phyloP scores from a whole-genome alignment of 2,329 filamentous ascomycete genomes.

The Thielaviopsis musarum region DNA sequence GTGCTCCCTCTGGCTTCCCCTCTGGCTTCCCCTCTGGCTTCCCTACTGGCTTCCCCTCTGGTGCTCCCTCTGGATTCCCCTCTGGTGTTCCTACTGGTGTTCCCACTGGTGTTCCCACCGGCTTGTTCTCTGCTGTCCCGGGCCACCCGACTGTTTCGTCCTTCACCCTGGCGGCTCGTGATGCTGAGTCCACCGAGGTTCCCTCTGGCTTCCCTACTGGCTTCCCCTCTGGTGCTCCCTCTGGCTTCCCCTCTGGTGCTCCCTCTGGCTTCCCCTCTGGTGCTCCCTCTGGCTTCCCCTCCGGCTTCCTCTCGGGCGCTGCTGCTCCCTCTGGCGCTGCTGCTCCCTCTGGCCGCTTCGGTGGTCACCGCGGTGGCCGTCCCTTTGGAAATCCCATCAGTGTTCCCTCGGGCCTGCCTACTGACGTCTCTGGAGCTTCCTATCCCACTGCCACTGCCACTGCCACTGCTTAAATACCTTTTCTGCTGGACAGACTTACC shows the following conservation, averaged over 20 bases:
- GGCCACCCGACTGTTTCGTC: background rate
- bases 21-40: too few relatives aligned
- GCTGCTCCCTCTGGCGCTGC: too few relatives aligned
- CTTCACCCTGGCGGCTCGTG: background rate
- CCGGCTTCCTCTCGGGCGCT: background rate
- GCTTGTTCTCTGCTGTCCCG: too few relatives aligned
- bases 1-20: background rate
- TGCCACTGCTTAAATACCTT: background rate
- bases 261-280: background rate
- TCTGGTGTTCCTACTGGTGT: background rate
- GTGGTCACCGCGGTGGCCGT: background rate
- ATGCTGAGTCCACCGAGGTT: background rate
- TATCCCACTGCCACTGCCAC: background rate
- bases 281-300: background rate
- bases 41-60: too few relatives aligned
- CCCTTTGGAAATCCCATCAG: too few relatives aligned
- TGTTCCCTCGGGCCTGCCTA: background rate
- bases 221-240: background rate
- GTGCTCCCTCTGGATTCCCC: too few relatives aligned
- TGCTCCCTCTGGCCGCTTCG: background rate
- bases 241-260: background rate
- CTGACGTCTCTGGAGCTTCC: background rate
- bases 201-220: conserved; percentile 1
- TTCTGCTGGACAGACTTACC: too few relatives aligned
- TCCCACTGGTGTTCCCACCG: background rate